Evolutionary conservation across 1,139 yeast species (phyloP), one percentile per base, ranked within the genome.

Genomic region (Blastobotrys malaysiensis): DNA sequence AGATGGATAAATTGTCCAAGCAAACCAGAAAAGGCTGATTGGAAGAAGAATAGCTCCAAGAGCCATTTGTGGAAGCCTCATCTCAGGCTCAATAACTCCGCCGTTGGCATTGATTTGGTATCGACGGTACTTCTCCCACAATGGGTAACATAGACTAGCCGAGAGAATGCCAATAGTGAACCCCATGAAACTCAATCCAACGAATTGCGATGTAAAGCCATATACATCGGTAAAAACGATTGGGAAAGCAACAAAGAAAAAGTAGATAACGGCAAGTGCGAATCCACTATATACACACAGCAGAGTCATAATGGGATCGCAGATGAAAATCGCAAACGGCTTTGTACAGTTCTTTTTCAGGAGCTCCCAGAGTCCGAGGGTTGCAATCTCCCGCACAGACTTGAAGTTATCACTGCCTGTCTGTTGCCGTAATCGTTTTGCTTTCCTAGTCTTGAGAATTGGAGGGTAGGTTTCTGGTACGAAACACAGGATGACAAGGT

Each of bases 391-490:
- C 11, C 31, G 7, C 6, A 13, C 31, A 9, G 31, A 26, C 31
- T 26, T 26, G 31, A 9, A 26, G 3, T 5, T 26, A 13, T 26
- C 65, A 66, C 84, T 79, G 1, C 87, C 88, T 1, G 88, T 83
- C 60, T 77, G 20, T 14, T 48, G 31, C 22, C 54, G 75, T 73
- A 80, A 71, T 21, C 61, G 65, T 59, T 69, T 18, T 5, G 54
- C 52, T 19, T 48, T 51, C 18, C 45, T 47, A 7, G 49, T 16
- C n/a, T 45, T 48, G 26, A 83, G 73, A 1, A 79, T 77, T 1
- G 88, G 88, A 1, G 78, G 78, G 65, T 82, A 84, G 1, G 88
- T 84, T 66, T 84, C 89, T 6, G 88, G 87, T 21, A 83, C 76
- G 1, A 79, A 65, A 1, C 76, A 55, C 13, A 26, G 31, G 2